A percentile compares a stretch with the other conserved stretches of the same genome.
phyloP scores from a whole-genome alignment of 257 asterid genomes.

The Nicotiana tabacum region DNA sequence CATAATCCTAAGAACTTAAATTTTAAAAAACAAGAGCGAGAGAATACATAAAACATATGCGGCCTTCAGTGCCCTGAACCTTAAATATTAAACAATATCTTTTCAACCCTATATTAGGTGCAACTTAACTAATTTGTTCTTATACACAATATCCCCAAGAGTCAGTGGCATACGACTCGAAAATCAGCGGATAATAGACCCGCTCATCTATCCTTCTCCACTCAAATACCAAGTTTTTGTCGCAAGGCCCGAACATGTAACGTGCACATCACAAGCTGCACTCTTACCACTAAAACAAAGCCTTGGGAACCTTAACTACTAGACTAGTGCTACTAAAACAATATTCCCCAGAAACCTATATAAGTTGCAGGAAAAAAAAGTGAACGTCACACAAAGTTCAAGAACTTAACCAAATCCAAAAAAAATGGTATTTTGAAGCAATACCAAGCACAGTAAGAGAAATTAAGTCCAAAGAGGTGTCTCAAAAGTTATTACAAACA shows the following conservation, averaged over 20 bases:
- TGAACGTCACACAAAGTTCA: neutral
- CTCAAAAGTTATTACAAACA: neutral
- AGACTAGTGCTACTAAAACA: too few species aligned
- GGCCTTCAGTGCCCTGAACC: neutral
- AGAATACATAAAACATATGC: too few species aligned
- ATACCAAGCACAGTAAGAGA: neutral
- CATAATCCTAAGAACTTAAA: neutral
- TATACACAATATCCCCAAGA: too few species aligned
- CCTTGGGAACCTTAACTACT: too few species aligned
- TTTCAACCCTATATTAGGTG: neutral
- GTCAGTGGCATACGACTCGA: too few species aligned
- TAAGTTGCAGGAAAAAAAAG: neutral
- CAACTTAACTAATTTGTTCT: neutral
- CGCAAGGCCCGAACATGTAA: too few species aligned
- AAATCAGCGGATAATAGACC: too few species aligned
- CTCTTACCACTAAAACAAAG: too few species aligned
- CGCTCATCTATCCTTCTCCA: too few species aligned
- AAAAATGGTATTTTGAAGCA: neutral
- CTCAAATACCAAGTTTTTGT: too few species aligned
- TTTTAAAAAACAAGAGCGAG: neutral
- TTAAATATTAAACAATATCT: neutral
- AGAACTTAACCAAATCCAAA: neutral
- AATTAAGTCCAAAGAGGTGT: neutral
- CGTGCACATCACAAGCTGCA: too few species aligned
- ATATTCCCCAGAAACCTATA: neutral